Base-by-base conservation (phyloP, 345 rosid species). In the Triadica sebifera region DNA sequence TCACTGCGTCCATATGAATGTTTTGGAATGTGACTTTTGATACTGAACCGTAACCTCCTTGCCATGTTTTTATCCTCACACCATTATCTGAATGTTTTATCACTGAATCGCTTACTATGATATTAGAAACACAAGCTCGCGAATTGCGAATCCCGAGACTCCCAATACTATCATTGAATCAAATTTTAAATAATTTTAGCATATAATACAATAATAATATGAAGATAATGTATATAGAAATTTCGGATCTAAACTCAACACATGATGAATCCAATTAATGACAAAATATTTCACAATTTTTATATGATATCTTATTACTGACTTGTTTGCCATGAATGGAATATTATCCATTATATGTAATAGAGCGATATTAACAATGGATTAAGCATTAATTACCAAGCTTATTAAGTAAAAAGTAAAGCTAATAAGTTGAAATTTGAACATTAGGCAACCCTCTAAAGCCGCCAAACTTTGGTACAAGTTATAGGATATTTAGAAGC, bases 31-130 rank as follows among this genome's bases (percentile, higher is more conserved):
- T 63, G 24, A 79, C 73, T 25, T 81, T 67, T 4, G 78, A 65
- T 10, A 81, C 83, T 0, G 79, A 68, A 0, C 87, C 83, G 0
- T 67, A 38, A 5, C 86, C 84, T 10, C 86, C 86, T 62, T 84
- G 87, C 87, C 87, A 79, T 45, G 85, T 76, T 73, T 84, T 84
- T 22, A 84, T 79, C 41, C 85, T 53, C 3, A 77, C 83, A 8
- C 87, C 87, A 3, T 81, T 81, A 22, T 73, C 78, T 2, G 87
- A 77, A 19, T 61, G 8, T 25, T 72, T 78, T 53, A 81, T 79
- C 16, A 70, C 57, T 9, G 77, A 73, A 43, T 79, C 73, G 6
- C 41, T 53, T 43, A 81, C 85, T 3, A 71, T 79, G 41, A 84
- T 64, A 60, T 84, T 72, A 6, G 81, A 79, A 15, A 81, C 87